phyloP scores from a whole-genome alignment of 1,284 basidiomycete species.

The Prillingera fragicola region DNA sequence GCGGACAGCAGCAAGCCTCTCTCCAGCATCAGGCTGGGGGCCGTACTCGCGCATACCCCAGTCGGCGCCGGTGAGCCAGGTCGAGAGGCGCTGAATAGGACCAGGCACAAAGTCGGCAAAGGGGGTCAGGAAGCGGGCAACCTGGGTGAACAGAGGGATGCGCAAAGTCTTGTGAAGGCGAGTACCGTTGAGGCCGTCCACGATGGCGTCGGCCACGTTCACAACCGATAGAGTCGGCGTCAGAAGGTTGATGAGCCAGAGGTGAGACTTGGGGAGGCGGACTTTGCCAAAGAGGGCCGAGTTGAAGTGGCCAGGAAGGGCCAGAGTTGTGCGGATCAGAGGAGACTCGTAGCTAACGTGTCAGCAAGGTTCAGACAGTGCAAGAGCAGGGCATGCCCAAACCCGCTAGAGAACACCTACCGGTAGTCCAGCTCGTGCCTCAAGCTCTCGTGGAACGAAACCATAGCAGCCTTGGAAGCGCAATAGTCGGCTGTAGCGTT shows the following conservation, averaged over 20 bases:
- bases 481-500: slow-evolving; percentile 77
- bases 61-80: slow-evolving; percentile 38
- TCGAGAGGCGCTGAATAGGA: slow-evolving; percentile 31
- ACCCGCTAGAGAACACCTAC: slow-evolving; percentile 40
- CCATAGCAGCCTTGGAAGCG: slow-evolving; percentile 77
- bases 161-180: slow-evolving; percentile 61
- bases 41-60: slow-evolving; percentile 38
- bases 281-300: slow-evolving; percentile 68
- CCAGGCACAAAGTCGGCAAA: slow-evolving; percentile 35
- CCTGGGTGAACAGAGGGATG: slow-evolving; percentile 54
- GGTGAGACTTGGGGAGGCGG: slow-evolving; percentile 54
- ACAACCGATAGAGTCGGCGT: slow-evolving; percentile 67
- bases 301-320: slow-evolving; percentile 67
- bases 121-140: slow-evolving; percentile 28
- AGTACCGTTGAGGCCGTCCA: slow-evolving; percentile 68
- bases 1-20: slow-evolving; percentile 3
- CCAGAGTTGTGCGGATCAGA: slow-evolving; percentile 69
- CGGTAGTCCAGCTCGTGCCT: slow-evolving; percentile 74
- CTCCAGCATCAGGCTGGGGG: slow-evolving; percentile 27
- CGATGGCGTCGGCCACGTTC: slow-evolving; percentile 70
- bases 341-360: slow-evolving; percentile 61
- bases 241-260: slow-evolving; percentile 61
- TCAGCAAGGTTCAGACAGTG: slow-evolving; percentile 11
- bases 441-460: slow-evolving; percentile 70
- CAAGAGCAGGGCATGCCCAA: background rate